A percentile compares a stretch with the other conserved stretches of the same genome.
These are phyloP conservation scores for Cynara cardunculus DNA, from an alignment of 129 eudicot species.

Conservation along the genomic window DNA sequence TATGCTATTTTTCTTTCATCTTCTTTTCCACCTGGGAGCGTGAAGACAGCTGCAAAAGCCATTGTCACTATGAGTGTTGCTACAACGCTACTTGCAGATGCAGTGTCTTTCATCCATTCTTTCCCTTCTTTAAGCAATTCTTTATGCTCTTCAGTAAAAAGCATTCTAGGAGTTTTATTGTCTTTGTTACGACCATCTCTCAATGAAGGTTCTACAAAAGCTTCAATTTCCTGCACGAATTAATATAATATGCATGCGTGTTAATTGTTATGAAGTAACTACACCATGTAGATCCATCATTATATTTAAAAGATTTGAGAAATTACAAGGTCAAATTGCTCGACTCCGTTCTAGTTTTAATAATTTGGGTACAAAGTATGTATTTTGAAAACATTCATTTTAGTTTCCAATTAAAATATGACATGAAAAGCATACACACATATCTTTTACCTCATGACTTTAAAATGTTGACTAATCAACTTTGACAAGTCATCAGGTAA, in stretches of 20 bases:
- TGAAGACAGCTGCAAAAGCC: slow-evolving; percentile 29
- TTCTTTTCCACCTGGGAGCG: slow-evolving; percentile 19
- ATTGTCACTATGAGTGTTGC: slow-evolving; percentile 31
- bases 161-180: not conserved
- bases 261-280: not conserved
- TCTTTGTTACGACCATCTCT: not conserved
- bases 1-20: not conserved
- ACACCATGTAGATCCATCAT: not conserved
- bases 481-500: not conserved
- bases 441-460: not conserved
- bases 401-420: not conserved
- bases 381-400: not conserved
- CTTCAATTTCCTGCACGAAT: slow-evolving; percentile 10
- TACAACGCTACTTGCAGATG: slow-evolving; percentile 25
- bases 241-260: not conserved
- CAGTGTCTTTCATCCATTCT: slow-evolving; percentile 25
- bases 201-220: not conserved
- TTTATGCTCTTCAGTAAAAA: slow-evolving; percentile 14
- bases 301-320: not conserved
- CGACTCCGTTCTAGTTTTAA: not conserved
- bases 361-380: no score
- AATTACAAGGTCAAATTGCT: not conserved
- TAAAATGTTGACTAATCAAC: not conserved
- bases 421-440: not conserved
- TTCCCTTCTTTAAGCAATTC: slow-evolving; percentile 11